These are phyloP conservation scores for Aphanomyces stellatus DNA, from an alignment of 352 stramenopile species.

Conservation along the genomic window DNA sequence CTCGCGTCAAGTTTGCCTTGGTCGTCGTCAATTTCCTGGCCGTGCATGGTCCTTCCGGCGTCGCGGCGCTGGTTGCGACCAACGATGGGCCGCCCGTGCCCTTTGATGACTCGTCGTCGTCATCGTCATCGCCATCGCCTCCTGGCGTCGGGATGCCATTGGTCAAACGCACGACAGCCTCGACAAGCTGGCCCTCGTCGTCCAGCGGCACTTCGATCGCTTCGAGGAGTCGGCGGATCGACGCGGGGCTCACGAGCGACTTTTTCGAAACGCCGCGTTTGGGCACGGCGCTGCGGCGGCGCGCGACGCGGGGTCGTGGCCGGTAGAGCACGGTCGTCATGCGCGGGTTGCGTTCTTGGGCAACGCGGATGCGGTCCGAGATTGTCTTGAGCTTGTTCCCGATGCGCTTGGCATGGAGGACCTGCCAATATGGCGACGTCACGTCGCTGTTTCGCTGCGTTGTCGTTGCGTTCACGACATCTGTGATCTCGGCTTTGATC, in stretches of 20 bases:
- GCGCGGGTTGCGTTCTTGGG: background rate
- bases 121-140: background rate
- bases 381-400: conserved; percentile 77
- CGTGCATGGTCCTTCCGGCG: background rate
- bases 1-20: no score
- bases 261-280: background rate
- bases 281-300: background rate
- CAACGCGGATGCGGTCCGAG: conserved; percentile 27
- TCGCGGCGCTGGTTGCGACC: background rate
- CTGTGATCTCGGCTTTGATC: conserved; percentile 65
- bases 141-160: background rate
- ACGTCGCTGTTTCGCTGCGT: conserved; percentile 43
- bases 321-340: background rate
- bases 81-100: background rate
- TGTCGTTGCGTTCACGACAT: conserved; percentile 69
- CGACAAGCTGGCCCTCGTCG: background rate
- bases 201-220: background rate
- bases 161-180: background rate
- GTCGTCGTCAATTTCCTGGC: background rate
- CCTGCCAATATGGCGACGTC: conserved; percentile 52
- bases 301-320: background rate
- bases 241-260: background rate
- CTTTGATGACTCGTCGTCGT: no score
- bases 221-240: background rate
- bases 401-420: conserved; percentile 72